Evolutionary conservation across 225 moss, liverwort and hornwort species (phyloP), one percentile per base, ranked within the genome.

Genomic region (Thuidium tamariscinum): DNA sequence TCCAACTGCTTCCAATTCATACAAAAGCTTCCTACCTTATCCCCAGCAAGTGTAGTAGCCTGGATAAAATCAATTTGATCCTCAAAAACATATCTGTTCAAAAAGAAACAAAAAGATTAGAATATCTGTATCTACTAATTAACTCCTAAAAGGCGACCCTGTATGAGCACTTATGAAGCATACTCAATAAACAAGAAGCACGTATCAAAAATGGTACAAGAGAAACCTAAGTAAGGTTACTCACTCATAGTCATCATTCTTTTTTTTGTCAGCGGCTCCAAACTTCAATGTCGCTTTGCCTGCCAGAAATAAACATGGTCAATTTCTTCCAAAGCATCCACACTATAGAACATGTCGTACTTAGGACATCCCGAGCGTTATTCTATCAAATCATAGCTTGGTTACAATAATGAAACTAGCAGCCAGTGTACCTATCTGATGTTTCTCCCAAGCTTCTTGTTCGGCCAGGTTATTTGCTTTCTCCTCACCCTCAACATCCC

Each of bases 381-480:
- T 44, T 82, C 82, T 83, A 61, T 75, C 37, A 74, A 67, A 86
- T n/a, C 77, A 54, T 32, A 77, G 32, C 26, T 30, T 26, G 17
- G 44, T 83, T 32, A 62, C 42, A 61, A 63, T 64, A 34, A 75
- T 69, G 72, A 83, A 77, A 82, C 49, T 32, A 65, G 84, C 16
- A 75, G 79, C 16, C 63, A 22, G 60, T 39, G 37, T 89, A 96
- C 96, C 95, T 64, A 93, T 99, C 86, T 99, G 98, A 84, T 99
- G 92, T 80, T 91, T 96, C 90, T 99, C 98, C 98, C 98, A 97
- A 39, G 95, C 94, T 84, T 99, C 98, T 92, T 99, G 97, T 89
- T 99, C 97, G 30, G 97, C 95, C 86, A 95, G 82, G 37, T 93
- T 96, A 90, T 99, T 97, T 82, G 94, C 89, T 88, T 94, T 95